Evolutionary conservation across 306 rosid species (phyloP), one percentile per base, ranked within the genome.

Genomic region (Quercus bicolor): DNA sequence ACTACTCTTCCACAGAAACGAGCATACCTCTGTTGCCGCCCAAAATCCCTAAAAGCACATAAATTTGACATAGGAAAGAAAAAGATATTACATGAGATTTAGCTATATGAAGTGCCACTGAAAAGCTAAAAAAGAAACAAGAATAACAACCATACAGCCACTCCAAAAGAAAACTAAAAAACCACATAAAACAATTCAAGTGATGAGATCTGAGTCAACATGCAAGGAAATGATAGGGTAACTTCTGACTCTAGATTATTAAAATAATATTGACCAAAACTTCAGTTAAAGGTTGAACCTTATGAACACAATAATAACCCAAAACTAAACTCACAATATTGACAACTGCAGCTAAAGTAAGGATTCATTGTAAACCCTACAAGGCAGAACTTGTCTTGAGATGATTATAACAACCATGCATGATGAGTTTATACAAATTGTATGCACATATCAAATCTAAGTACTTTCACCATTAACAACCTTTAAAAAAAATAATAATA

Each of bases 21-120:
- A 85, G 97, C 99, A 85, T 91, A 85, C 77, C 97, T 90, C 84
- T 95, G 99, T 88, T 95, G 99, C 99, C 92, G 72, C 77, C 99
- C 99, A 81, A 90, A 91, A 85, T 95, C 99, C 90, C 99, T 95
- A 80, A 62, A 76, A 78, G 73, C 73, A 84, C 48, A 72, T 56
- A 66, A 56, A 87, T 80, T 59, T 12, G 31, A 13, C 20, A 34
- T 70, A 55, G 14, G 33, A 40, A 69, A 51, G 11, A n/a, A 48
- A n/a, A 56, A 70, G 7, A 56, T 72, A 54, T 45, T 7, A 7
- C 28, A 6, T 51, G 15, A 37, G 2, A 65, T 72, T 76, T 53
- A 56, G 71, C 73, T 15, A 34, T 2, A 51, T 34, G 48, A 15
- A 72, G 51, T 15, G 55, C 57, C 16, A 6, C 52, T 1, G 13